Percentiles rank a stretch among this genome's conserved stretches.
These are phyloP conservation scores for Starmera stellimalicola DNA, from an alignment of 1,139 yeast genomes.

Conservation along the genomic window DNA sequence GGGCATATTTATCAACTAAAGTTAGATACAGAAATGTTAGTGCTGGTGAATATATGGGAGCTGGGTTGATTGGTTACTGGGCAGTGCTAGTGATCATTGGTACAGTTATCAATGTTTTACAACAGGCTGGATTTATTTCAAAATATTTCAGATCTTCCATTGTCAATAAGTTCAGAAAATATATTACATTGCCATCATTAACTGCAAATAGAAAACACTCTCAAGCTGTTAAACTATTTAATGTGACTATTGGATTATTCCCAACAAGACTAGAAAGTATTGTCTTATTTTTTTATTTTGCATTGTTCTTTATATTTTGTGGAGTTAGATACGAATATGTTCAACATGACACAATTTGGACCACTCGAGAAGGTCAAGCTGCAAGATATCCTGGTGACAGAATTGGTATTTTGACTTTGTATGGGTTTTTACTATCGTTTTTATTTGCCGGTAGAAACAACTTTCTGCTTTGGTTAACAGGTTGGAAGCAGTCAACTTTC, in stretches of 20 bases:
- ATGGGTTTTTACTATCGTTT: slow-evolving; percentile 40
- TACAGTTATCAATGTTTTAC: slow-evolving; percentile 28
- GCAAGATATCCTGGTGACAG: slow-evolving; percentile 57
- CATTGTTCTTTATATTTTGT: slow-evolving; percentile 29
- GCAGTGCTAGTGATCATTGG: slow-evolving; percentile 32
- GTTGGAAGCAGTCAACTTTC: slow-evolving; percentile 59
- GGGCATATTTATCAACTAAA: slow-evolving; percentile 27
- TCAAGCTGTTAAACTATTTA: slow-evolving; percentile 9
- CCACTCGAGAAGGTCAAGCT: slow-evolving; percentile 32
- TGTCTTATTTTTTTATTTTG: slow-evolving; percentile 33
- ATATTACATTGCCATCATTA: slow-evolving; percentile 38
- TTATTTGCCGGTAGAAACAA: slow-evolving; percentile 63
- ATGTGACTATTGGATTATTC: slow-evolving; percentile 12
- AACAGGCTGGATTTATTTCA: slow-evolving; percentile 29
- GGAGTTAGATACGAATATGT: slow-evolving; percentile 29
- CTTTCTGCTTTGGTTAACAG: slow-evolving; percentile 51
- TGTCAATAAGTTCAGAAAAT: slow-evolving; percentile 32
- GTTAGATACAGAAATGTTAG: slow-evolving; percentile 29
- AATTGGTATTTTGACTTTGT: slow-evolving; percentile 39
- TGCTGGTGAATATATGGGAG: slow-evolving; percentile 37
- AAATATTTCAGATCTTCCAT: slow-evolving; percentile 24
- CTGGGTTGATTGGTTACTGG: slow-evolving; percentile 42
- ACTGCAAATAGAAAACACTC: slow-evolving; percentile 22
- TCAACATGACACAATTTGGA: slow-evolving; percentile 31
- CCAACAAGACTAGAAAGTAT: slow-evolving; percentile 58